Percentiles rank a stretch among this genome's conserved stretches.
Conservation (phyloP, 495 filamentous ascomycete genomes). For the Annulohypoxylon moriforme region DNA sequence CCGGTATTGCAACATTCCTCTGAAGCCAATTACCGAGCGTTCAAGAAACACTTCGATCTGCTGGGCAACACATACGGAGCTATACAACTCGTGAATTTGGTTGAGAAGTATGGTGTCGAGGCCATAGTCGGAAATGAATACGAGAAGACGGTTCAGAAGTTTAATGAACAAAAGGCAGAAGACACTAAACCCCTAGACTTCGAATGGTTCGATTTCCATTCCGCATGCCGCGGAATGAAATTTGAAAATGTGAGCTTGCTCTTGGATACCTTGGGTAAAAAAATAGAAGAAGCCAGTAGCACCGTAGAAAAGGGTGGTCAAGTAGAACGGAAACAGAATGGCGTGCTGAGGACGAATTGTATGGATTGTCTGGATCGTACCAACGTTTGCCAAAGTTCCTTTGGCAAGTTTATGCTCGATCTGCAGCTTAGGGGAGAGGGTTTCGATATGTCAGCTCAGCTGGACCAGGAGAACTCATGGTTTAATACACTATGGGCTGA, state of each 20-base stretch:
- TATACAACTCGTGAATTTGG: conserved; percentile 82
- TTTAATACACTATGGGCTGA: conserved; percentile 97
- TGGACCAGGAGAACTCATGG: conserved; percentile 81
- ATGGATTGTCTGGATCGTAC: conserved; percentile 98
- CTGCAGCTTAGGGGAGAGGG: conserved; percentile 78
- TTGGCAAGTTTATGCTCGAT: conserved; percentile 80
- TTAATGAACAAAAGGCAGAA: conserved; percentile 71
- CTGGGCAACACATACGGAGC: conserved; percentile 75
- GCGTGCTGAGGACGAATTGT: conserved; percentile 89
- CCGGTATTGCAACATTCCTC: conserved; percentile 82
- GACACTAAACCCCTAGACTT: conserved; percentile 56
- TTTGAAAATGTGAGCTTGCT: conserved; percentile 91
- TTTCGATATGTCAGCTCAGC: conserved; percentile 73
- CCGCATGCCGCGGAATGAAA: conserved; percentile 91
- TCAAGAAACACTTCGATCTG: conserved; percentile 79
- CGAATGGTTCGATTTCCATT: conserved; percentile 97
- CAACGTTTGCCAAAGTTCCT: conserved; percentile 91
- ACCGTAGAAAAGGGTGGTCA: conserved; percentile 65
- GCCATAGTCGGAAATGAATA: conserved; percentile 80
- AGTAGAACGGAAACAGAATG: conserved; percentile 68
- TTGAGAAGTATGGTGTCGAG: conserved; percentile 88
- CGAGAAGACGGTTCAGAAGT: conserved; percentile 67
- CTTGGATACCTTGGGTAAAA: conserved; percentile 72
- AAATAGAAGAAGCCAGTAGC: conserved; percentile 72
- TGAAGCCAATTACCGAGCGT: conserved; percentile 79